A percentile compares a stretch with the other conserved stretches of the same genome.
Conservation (phyloP, 176 grass and related monocot genomes). For the Stipa capillata region DNA sequence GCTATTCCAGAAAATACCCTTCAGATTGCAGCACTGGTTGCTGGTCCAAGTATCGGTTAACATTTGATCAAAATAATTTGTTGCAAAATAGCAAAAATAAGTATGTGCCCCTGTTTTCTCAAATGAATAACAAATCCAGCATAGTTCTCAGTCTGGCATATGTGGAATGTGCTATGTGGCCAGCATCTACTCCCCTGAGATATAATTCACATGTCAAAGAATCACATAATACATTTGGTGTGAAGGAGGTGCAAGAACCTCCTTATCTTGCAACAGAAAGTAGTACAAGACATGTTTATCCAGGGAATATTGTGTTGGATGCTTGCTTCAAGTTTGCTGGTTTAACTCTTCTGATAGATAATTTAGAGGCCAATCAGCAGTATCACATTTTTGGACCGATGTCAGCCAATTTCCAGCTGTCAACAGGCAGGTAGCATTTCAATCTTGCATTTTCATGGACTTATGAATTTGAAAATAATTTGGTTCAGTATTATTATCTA, state of each 20-base stretch:
- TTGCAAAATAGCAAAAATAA: slow-evolving; percentile 21
- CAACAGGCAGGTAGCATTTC: slow-evolving; percentile 57
- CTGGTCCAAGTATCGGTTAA: slow-evolving; percentile 45
- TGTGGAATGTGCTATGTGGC: slow-evolving; percentile 50
- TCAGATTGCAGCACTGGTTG: slow-evolving; percentile 42
- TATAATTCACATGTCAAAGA: slow-evolving; percentile 33
- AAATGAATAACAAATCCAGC: slow-evolving; percentile 22
- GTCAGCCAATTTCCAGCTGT: slow-evolving; percentile 47
- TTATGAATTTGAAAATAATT: neutral
- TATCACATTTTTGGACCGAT: slow-evolving; percentile 59
- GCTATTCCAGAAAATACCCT: slow-evolving; percentile 40
- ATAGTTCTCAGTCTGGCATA: slow-evolving; percentile 44
- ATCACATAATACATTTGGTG: slow-evolving; percentile 20
- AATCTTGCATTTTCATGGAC: slow-evolving; percentile 15
- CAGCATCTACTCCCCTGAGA: slow-evolving; percentile 24
- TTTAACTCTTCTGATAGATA: slow-evolving; percentile 45
- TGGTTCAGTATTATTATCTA: neutral
- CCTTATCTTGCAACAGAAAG: neutral
- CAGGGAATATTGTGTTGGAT: slow-evolving; percentile 32
- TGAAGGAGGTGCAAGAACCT: slow-evolving; percentile 14
- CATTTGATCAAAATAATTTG: slow-evolving; percentile 32
- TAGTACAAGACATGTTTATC: slow-evolving; percentile 36
- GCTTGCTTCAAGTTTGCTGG: slow-evolving; percentile 41
- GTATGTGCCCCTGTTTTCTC: slow-evolving; percentile 1
- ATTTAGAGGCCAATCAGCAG: slow-evolving; percentile 48